Conservation (phyloP, 176 grass and related monocot genomes). For the Bothriochloa decipiens region DNA sequence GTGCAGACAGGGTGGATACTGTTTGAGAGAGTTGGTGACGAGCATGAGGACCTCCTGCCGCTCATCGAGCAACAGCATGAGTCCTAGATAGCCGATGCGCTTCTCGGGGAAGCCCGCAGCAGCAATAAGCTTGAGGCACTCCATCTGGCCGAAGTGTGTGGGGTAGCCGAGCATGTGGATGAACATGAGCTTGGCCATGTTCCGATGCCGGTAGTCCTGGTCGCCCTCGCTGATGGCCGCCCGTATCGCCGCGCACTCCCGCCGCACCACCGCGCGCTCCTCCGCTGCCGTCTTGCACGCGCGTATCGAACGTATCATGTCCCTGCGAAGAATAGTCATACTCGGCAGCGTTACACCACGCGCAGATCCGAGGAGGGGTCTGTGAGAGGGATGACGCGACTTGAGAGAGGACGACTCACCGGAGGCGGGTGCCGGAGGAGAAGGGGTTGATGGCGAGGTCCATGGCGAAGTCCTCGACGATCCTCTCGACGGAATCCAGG, state of each 20-base stretch:
- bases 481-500: constrained; percentile 49
- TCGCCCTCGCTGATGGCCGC: constrained; percentile 94
- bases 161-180: constrained; percentile 99
- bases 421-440: constrained; percentile 94
- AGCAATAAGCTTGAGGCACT: constrained; percentile 99
- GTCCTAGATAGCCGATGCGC: constrained; percentile 96
- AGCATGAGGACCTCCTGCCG: constrained; percentile 99
- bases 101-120: constrained; percentile 94
- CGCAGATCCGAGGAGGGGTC: constrained; percentile 16
- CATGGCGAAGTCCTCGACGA: constrained; percentile 56
- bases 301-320: constrained; percentile 97
- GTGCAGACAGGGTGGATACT: constrained; percentile 66
- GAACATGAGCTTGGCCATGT: constrained; percentile 99
- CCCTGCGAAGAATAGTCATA: constrained; percentile 48
- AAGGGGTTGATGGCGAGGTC: constrained; percentile 95
- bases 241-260: constrained; percentile 98
- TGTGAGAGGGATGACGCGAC: neutral
- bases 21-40: constrained; percentile 99
- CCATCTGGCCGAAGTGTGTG: constrained; percentile 99
- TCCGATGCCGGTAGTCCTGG: constrained; percentile 92
- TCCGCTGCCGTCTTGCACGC: constrained; percentile 98
- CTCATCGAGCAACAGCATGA: constrained; percentile 98
- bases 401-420: constrained; percentile 51
- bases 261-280: constrained; percentile 95
- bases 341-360: neutral